phyloP scores from a whole-genome alignment of 495 filamentous ascomycete genomes.

The Neurospora discreta region DNA sequence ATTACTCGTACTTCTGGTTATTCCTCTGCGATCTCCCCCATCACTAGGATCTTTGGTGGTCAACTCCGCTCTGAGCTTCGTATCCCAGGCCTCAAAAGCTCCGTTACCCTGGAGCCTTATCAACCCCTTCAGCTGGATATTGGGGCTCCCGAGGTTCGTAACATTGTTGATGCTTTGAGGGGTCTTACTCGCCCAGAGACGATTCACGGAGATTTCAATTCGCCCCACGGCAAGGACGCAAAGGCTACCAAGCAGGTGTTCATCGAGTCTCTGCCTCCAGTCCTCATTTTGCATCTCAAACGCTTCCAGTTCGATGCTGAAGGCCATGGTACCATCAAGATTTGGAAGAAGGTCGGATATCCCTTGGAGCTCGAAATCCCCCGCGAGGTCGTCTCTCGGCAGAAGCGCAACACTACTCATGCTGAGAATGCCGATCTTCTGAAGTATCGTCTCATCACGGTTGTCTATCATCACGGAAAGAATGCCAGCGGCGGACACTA shows the following conservation, averaged over 20 bases:
- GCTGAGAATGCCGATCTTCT: constrained; percentile 52
- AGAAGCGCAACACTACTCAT: constrained; percentile 52
- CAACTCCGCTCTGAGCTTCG: constrained; percentile 82
- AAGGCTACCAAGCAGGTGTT: constrained; percentile 86
- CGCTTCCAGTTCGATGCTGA: constrained; percentile 90
- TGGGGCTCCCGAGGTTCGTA: constrained; percentile 68
- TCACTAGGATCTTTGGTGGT: constrained; percentile 91
- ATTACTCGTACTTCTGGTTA: constrained; percentile 81
- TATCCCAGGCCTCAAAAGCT: constrained; percentile 77
- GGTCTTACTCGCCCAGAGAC: constrained; percentile 73
- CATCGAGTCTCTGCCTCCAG: constrained; percentile 84
- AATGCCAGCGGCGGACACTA: constrained; percentile 93
- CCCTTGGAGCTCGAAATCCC: constrained; percentile 91
- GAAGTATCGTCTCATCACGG: constrained; percentile 76
- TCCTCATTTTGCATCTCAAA: constrained; percentile 91
- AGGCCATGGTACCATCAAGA: constrained; percentile 83
- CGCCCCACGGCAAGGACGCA: constrained; percentile 62
- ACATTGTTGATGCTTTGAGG: constrained; percentile 84
- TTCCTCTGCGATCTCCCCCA: constrained; percentile 59
- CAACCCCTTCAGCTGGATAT: constrained; percentile 95
- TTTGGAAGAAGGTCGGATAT: constrained; percentile 97
- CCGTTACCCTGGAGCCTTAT: constrained; percentile 85
- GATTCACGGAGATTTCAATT: constrained; percentile 78
- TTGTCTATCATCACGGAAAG: constrained; percentile 96
- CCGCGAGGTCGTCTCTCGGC: constrained; percentile 75